Percentiles rank a stretch among this genome's conserved stretches.
Conservation (phyloP, 495 filamentous ascomycete species). For the Cudoniella acicularis region DNA sequence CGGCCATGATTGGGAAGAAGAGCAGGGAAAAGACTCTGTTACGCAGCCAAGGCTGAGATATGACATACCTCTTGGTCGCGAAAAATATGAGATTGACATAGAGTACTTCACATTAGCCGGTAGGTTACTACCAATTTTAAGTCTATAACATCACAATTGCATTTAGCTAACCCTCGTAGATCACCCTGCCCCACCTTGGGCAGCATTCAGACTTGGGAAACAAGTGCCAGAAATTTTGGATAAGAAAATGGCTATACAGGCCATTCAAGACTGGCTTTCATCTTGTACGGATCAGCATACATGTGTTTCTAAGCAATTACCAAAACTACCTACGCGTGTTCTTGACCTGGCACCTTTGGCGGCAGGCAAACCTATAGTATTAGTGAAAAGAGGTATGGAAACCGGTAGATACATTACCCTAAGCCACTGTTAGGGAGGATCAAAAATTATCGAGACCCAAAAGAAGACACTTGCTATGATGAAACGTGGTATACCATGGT, state of each 20-base stretch:
- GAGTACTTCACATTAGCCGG: slow-evolving; percentile 1
- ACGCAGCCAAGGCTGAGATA: not conserved
- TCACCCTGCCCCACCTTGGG: not conserved
- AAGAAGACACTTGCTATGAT: not conserved
- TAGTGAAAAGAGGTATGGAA: not conserved
- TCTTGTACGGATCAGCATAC: slow-evolving; percentile 3
- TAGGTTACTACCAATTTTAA: not conserved
- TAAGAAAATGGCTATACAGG: not conserved
- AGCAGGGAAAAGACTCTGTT: not conserved
- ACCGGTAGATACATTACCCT: not conserved
- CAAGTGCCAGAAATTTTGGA: slow-evolving; percentile 1
- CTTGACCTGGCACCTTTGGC: slow-evolving; percentile 3
- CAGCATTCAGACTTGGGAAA: not conserved
- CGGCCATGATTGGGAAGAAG: slow-evolving; percentile 2
- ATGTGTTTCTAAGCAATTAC: slow-evolving; percentile 1
- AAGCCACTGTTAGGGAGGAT: slow-evolving; percentile 3
- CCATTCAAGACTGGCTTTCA: not conserved
- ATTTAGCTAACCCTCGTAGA: slow-evolving; percentile 1
- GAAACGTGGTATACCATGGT: slow-evolving; percentile 3
- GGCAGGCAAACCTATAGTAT: not conserved
- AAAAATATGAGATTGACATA: not conserved
- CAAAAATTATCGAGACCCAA: not conserved
- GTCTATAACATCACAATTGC: not conserved
- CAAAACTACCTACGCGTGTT: slow-evolving; percentile 3
- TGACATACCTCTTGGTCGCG: not conserved